Conservation (phyloP, 495 filamentous ascomycete genomes). For the Aspergillus olivimuriae region DNA sequence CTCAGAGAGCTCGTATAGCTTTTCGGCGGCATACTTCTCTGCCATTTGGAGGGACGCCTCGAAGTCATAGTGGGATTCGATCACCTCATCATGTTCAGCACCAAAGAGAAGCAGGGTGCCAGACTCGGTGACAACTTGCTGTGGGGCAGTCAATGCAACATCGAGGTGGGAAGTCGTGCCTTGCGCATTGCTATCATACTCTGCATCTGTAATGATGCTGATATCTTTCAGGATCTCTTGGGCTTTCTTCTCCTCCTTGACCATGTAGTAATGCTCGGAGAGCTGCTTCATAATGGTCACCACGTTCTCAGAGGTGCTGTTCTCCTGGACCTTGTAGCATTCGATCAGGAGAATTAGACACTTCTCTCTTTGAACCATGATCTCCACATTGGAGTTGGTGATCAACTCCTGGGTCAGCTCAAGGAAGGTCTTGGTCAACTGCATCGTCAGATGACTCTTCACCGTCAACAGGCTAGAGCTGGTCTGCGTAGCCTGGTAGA, state of each 20-base stretch:
- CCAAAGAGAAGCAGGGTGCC: conserved; percentile 14
- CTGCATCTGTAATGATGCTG: conserved; percentile 7
- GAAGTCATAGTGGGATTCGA: conserved; percentile 12
- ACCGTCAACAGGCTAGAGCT: conserved; percentile 27
- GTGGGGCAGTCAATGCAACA: conserved; percentile 8
- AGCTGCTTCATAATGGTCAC: conserved; percentile 23
- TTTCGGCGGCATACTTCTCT: conserved; percentile 18
- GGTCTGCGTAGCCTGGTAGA: conserved; percentile 19
- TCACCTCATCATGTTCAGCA: conserved; percentile 12
- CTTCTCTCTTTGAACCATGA: conserved; percentile 32
- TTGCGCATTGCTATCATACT: conserved; percentile 2
- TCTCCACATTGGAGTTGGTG: conserved; percentile 27
- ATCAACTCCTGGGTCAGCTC: conserved; percentile 23
- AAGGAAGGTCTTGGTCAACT: conserved; percentile 27
- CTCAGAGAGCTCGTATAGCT: conserved; percentile 23
- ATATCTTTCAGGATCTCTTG: conserved; percentile 8
- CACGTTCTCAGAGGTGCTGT: conserved; percentile 28
- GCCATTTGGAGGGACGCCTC: conserved; percentile 10
- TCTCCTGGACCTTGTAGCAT: conserved; percentile 31
- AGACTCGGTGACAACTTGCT: conserved; percentile 2
- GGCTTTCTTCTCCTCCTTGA: conserved; percentile 17
- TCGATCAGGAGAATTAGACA: conserved; percentile 26
- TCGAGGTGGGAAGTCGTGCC: conserved; percentile 3
- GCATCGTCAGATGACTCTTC: conserved; percentile 26
- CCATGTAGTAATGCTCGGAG: conserved; percentile 26